These are phyloP conservation scores for Boletellus emodensis DNA, from an alignment of 768 basidiomycete species.

Conservation along the genomic window DNA sequence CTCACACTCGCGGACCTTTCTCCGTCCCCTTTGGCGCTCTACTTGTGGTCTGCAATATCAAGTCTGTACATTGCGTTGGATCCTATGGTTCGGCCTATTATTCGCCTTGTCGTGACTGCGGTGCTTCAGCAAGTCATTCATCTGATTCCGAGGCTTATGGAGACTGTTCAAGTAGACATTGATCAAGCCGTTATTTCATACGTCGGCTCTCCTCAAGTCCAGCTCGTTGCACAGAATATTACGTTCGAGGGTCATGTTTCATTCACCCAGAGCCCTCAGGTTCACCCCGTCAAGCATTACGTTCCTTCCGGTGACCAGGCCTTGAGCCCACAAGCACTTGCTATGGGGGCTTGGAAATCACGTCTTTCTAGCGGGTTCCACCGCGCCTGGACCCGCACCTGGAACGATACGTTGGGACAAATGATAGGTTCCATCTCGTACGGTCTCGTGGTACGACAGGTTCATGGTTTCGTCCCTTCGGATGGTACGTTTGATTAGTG, in stretches of 20 bases:
- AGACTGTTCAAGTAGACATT: slow-evolving; percentile 65
- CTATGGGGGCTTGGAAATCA: slow-evolving; percentile 60
- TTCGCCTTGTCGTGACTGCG: slow-evolving; percentile 53
- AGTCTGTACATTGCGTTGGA: slow-evolving; percentile 45
- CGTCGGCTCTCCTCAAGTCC: slow-evolving; percentile 47
- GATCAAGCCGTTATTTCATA: slow-evolving; percentile 51
- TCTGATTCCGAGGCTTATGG: slow-evolving; percentile 64
- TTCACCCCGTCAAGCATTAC: slow-evolving; percentile 9
- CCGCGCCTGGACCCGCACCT: slow-evolving; percentile 64
- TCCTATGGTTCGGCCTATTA: slow-evolving; percentile 57
- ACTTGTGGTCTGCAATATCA: slow-evolving; percentile 31
- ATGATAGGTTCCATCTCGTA: slow-evolving; percentile 56
- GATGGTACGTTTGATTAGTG: slow-evolving; percentile 24
- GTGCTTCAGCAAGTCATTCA: slow-evolving; percentile 56
- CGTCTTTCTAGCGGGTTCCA: slow-evolving; percentile 56
- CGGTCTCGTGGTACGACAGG: slow-evolving; percentile 44
- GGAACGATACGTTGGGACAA: slow-evolving; percentile 65
- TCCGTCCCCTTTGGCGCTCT: slow-evolving; percentile 34
- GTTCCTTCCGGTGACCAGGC: slow-evolving; percentile 11
- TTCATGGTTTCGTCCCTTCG: slow-evolving; percentile 41
- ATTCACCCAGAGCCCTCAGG: slow-evolving; percentile 48
- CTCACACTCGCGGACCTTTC: slow-evolving; percentile 41
- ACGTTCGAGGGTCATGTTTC: slow-evolving; percentile 51
- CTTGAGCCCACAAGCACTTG: slow-evolving; percentile 36
- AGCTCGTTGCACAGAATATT: slow-evolving; percentile 48